phyloP scores from a whole-genome alignment of 2,329 filamentous ascomycete species.

The Calonectria pseudoturangicola region DNA sequence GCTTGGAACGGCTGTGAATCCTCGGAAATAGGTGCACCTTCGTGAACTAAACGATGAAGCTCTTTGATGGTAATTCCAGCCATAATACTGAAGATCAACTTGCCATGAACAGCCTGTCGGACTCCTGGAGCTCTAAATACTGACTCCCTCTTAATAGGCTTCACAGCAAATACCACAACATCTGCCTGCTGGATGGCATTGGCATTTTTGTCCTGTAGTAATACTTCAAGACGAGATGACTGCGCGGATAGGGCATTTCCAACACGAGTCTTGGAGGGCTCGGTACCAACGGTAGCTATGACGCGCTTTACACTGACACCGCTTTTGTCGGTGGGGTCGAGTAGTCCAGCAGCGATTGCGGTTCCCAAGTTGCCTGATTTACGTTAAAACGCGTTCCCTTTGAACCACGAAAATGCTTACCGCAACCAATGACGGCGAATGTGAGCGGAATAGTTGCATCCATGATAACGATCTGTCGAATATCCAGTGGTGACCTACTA shows the following conservation, averaged over 20 bases:
- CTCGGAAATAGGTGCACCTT: not conserved
- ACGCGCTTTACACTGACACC: not conserved
- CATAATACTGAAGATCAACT: slow-evolving; percentile 6
- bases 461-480: not conserved
- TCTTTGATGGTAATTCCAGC: slow-evolving; percentile 10
- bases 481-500: not conserved
- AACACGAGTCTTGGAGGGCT: not conserved
- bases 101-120: not conserved
- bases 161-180: not conserved
- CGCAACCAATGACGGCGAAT: slow-evolving; percentile 11
- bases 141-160: not conserved
- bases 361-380: not conserved
- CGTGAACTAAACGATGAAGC: not conserved
- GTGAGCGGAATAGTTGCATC: not conserved
- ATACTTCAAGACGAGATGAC: not conserved
- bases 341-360: not conserved
- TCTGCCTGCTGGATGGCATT: not conserved
- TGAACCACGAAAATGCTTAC: not conserved
- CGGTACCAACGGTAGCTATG: slow-evolving; percentile 4
- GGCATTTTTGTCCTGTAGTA: not conserved
- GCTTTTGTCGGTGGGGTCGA: not conserved
- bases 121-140: slow-evolving; percentile 5
- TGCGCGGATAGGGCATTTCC: not conserved
- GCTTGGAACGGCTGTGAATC: slow-evolving; percentile 3
- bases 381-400: not conserved